Percentiles rank a stretch among this genome's conserved stretches.
These are phyloP conservation scores for Aspergillus sp. DNA, from an alignment of 2,329 filamentous ascomycete genomes.

Conservation along the genomic window DNA sequence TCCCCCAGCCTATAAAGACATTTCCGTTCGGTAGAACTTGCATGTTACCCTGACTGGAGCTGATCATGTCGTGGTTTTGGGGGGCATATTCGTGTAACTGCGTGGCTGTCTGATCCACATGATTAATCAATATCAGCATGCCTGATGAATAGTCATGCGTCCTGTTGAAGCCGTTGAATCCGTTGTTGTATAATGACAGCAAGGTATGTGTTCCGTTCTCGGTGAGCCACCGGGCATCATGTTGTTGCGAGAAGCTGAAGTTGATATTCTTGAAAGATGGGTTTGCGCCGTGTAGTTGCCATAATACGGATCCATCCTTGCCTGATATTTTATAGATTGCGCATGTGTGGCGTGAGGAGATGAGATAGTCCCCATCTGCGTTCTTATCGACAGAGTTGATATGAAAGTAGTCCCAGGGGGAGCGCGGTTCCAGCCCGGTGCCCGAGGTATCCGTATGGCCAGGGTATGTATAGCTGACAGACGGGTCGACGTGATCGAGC, in stretches of 20 bases:
- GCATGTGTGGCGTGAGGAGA: slow-evolving; percentile 47
- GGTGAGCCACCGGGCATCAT: slow-evolving; percentile 46
- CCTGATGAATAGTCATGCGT: slow-evolving; percentile 45
- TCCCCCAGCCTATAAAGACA: slow-evolving; percentile 49
- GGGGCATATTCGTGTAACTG: slow-evolving; percentile 39
- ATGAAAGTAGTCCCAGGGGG: slow-evolving; percentile 53
- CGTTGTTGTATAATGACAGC: slow-evolving; percentile 49
- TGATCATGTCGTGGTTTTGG: slow-evolving; percentile 31
- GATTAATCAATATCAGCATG: slow-evolving; percentile 46
- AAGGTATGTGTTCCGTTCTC: slow-evolving; percentile 45
- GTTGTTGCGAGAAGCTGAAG: slow-evolving; percentile 50
- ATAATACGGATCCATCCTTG: slow-evolving; percentile 43
- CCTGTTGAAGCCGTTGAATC: slow-evolving; percentile 45
- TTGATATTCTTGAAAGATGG: slow-evolving; percentile 44
- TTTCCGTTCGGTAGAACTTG: slow-evolving; percentile 45
- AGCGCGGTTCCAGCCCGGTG: slow-evolving; percentile 51
- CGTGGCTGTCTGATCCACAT: slow-evolving; percentile 40
- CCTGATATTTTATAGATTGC: slow-evolving; percentile 49
- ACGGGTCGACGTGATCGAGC: slow-evolving; percentile 55
- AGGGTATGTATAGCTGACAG: slow-evolving; percentile 52
- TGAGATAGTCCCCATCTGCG: slow-evolving; percentile 45
- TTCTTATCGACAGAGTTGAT: slow-evolving; percentile 51
- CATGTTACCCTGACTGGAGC: slow-evolving; percentile 46
- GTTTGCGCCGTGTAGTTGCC: slow-evolving; percentile 43
- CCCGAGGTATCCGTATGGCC: slow-evolving; percentile 51